Percentiles rank a stretch among this genome's conserved stretches.
phyloP scores from a whole-genome alignment of 331 rosid species.

The Quercus lobata region DNA sequence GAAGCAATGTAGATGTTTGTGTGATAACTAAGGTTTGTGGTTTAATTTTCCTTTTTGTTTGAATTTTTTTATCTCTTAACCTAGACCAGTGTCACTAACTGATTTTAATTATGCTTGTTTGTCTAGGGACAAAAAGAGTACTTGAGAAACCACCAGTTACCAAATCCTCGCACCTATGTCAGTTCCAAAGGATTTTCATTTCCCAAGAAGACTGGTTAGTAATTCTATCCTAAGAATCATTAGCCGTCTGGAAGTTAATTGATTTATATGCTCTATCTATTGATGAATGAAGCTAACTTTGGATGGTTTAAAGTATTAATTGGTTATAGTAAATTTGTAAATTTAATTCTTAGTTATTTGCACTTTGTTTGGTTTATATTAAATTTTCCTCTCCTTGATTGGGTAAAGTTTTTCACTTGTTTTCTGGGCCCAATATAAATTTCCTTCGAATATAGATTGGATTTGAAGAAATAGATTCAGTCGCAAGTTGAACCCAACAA shows the following conservation, averaged over 20 bases:
- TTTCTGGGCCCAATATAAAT: background rate
- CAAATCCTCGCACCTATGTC: constrained; percentile 49
- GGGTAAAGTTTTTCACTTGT: background rate
- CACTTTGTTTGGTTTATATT: background rate
- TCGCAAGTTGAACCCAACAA: background rate
- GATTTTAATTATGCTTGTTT: background rate
- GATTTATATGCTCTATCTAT: background rate
- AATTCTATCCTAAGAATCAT: background rate
- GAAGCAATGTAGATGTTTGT: constrained; percentile 52
- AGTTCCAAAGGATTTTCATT: constrained; percentile 39
- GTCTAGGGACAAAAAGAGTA: constrained; percentile 51
- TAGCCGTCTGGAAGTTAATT: background rate
- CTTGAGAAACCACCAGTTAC: constrained; percentile 44
- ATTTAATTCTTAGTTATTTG: background rate
- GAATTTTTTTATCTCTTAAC: background rate
- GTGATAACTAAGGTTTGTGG: constrained; percentile 51
- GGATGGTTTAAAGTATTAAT: background rate
- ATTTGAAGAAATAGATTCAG: background rate
- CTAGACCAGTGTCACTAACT: background rate
- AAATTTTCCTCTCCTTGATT: background rate
- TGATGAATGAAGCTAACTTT: background rate
- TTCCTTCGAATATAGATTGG: background rate
- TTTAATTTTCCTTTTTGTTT: background rate
- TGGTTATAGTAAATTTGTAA: background rate
- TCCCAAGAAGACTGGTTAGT: constrained; percentile 58